Conservation (phyloP, 2,329 filamentous ascomycete species). For the Colletotrichum incanum region DNA sequence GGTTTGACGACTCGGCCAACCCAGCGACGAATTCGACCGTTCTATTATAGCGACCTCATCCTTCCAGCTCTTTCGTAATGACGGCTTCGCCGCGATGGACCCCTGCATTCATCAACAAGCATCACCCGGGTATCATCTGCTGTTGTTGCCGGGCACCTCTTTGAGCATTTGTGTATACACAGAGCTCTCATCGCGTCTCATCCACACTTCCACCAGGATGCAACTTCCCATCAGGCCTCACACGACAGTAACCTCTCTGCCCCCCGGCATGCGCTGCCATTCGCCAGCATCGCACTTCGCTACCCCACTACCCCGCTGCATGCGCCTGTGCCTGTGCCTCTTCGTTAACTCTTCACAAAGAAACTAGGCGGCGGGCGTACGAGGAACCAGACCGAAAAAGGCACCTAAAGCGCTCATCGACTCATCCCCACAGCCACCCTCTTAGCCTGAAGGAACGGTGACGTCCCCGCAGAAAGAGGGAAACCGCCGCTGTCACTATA, state of each 20-base stretch:
- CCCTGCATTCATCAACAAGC: slow-evolving; percentile 1
- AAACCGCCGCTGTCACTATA: slow-evolving; percentile 24
- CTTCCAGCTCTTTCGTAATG: slow-evolving; percentile 15
- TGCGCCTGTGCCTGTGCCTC: slow-evolving; percentile 32
- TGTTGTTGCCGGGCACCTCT: slow-evolving; percentile 8
- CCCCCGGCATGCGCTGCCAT: slow-evolving; percentile 13
- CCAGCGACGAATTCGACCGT: neutral
- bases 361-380: neutral
- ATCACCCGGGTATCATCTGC: slow-evolving; percentile 1
- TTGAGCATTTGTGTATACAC: neutral
- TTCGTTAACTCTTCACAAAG: slow-evolving; percentile 31
- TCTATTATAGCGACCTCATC: neutral
- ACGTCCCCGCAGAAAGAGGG: slow-evolving; percentile 17
- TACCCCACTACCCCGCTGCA: slow-evolving; percentile 40
- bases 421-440: slow-evolving; percentile 36
- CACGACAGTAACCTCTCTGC: slow-evolving; percentile 16
- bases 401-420: slow-evolving; percentile 20
- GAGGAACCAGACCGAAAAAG: slow-evolving; percentile 13
- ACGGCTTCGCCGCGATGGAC: slow-evolving; percentile 5
- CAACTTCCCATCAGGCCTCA: slow-evolving; percentile 20
- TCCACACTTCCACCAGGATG: slow-evolving; percentile 2
- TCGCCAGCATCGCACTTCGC: slow-evolving; percentile 5
- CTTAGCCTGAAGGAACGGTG: slow-evolving; percentile 21
- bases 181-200: neutral
- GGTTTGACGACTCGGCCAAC: slow-evolving; percentile 14